Percentiles rank a stretch among this genome's conserved stretches.
Evolutionary conservation across 2,329 filamentous ascomycete genomes (phyloP).

Genomic region (Septoria linicola): DNA sequence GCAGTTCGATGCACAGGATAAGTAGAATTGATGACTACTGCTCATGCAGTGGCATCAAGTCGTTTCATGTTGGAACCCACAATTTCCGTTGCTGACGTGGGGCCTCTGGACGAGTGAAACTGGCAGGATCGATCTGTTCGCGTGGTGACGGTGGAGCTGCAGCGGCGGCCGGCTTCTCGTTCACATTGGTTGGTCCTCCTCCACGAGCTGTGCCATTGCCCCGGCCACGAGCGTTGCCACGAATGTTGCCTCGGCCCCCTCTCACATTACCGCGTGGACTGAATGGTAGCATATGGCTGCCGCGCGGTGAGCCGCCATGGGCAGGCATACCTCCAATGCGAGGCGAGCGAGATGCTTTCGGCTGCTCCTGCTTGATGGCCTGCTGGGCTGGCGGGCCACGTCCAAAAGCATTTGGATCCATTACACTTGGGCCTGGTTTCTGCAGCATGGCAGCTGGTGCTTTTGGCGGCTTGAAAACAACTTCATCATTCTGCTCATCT

Average conservation of each 20-base stretch:
- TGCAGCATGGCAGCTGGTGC: constrained; percentile 37
- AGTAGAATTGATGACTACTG: constrained; percentile 4
- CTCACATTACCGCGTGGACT: constrained; percentile 27
- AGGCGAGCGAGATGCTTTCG: constrained; percentile 22
- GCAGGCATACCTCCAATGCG: constrained; percentile 13
- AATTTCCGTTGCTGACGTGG: constrained; percentile 37
- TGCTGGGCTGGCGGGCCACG: constrained; percentile 35
- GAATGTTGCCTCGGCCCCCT: constrained; percentile 25
- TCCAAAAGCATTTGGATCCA: constrained; percentile 52
- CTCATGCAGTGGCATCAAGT: constrained; percentile 8
- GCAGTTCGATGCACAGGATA: neutral
- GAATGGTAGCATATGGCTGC: constrained; percentile 21
- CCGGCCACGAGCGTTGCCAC: constrained; percentile 20
- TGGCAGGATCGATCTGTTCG: constrained; percentile 41
- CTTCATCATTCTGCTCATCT: constrained; percentile 22
- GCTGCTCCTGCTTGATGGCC: constrained; percentile 8
- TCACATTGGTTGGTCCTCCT: constrained; percentile 15
- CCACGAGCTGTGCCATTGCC: constrained; percentile 28
- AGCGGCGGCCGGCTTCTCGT: constrained; percentile 9
- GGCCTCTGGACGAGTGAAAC: constrained; percentile 36
- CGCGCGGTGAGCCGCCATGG: constrained; percentile 23
- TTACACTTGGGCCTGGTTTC: constrained; percentile 36
- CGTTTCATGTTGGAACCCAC: constrained; percentile 38
- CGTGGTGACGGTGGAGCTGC: constrained; percentile 9
- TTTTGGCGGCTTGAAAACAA: constrained; percentile 34